phyloP scores from a whole-genome alignment of 257 asterid species.

The Agastache rugosa region DNA sequence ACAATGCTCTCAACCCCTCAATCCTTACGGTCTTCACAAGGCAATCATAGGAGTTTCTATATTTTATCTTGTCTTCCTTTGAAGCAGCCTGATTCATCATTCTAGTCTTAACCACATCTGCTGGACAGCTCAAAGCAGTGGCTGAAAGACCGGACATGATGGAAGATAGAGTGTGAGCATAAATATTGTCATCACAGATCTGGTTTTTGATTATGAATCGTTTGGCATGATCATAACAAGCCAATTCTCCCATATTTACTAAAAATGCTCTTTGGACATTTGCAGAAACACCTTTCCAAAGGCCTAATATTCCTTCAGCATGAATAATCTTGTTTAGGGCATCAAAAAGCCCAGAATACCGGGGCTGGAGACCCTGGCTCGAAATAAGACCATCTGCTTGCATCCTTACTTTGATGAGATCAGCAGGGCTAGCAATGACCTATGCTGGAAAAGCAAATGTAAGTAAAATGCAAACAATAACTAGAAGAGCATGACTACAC shows the following conservation, averaged over 20 bases:
- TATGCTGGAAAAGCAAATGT: conserved; percentile 45
- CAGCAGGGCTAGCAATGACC: conserved; percentile 95
- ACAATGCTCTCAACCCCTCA: conserved; percentile 80
- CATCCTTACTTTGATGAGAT: conserved; percentile 91
- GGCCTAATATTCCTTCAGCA: conserved; percentile 68
- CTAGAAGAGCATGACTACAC: conserved; percentile 19
- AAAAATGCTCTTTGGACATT: conserved; percentile 83
- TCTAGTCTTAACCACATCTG: conserved; percentile 87
- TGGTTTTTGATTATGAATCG: conserved; percentile 55
- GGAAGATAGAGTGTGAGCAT: conserved; percentile 81
- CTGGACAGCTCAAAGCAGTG: conserved; percentile 84
- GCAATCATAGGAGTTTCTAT: conserved; percentile 70
- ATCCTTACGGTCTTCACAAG: conserved; percentile 68
- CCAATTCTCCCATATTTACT: conserved; percentile 94
- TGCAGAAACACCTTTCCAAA: conserved; percentile 82
- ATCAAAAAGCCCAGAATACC: conserved; percentile 65
- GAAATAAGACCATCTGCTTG: conserved; percentile 72
- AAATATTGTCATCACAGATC: conserved; percentile 69
- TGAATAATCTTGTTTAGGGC: conserved; percentile 69
- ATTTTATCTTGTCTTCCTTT: conserved; percentile 41
- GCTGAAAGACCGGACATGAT: conserved; percentile 81
- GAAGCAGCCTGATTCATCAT: conserved; percentile 69
- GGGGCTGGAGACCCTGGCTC: conserved; percentile 58
- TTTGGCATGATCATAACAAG: conserved; percentile 87
- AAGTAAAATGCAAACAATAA: conserved; percentile 29